phyloP scores from a whole-genome alignment of 345 rosid species.

The Carallia pectinifolia region DNA sequence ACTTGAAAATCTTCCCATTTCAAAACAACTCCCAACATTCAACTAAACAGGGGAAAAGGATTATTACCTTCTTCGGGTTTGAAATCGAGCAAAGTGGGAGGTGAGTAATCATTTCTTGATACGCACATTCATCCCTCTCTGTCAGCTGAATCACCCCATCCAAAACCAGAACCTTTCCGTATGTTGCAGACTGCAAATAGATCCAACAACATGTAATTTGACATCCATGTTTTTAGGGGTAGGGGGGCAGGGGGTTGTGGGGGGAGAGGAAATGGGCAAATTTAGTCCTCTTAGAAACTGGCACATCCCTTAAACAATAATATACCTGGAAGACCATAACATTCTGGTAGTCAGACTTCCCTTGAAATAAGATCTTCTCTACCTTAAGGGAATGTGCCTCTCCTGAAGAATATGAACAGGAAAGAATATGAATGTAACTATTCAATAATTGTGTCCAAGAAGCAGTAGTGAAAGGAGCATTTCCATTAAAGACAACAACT shows the following conservation, averaged over 20 bases:
- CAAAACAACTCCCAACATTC: too few relatives aligned
- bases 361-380: constrained; percentile 74
- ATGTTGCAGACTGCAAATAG: constrained; percentile 72
- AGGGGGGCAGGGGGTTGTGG: too few relatives aligned
- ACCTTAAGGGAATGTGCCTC: constrained; percentile 96
- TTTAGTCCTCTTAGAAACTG: background rate
- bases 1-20: too few relatives aligned
- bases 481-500: too few relatives aligned
- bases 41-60: background rate
- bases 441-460: too few relatives aligned
- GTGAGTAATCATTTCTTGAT: constrained; percentile 98
- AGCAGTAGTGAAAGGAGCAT: too few relatives aligned
- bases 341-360: constrained; percentile 85
- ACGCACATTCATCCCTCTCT: constrained; percentile 96
- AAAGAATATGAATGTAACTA: background rate
- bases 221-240: background rate
- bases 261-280: too few relatives aligned
- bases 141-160: constrained; percentile 97
- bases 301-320: constrained; percentile 5
- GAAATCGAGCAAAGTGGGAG: constrained; percentile 91
- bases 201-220: background rate
- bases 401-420: constrained; percentile 44
- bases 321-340: constrained; percentile 90
- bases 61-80: constrained; percentile 75
- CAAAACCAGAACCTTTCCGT: constrained; percentile 90